Base-by-base conservation (phyloP, 108 stramenopile genomes). In the Skeletonema tropicum region DNA sequence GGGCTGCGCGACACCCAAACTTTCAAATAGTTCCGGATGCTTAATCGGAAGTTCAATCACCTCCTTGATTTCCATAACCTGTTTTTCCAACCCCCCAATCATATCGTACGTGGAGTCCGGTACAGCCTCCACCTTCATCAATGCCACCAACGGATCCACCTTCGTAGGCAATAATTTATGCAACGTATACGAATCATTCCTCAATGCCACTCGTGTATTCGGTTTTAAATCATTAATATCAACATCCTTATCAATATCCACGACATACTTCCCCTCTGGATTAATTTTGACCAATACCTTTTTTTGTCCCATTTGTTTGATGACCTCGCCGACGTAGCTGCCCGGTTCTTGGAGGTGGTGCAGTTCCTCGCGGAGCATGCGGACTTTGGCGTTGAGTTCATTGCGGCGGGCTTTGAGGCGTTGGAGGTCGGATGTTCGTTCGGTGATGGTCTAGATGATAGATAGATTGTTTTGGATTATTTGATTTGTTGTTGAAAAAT, bases 71-170 rank as follows among this genome's bases (percentile, higher is more conserved):
- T 99, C 99, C 87, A 97, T 90, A 49, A 99, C 98, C 82, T 99
- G 99, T 82, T 99, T 99, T 52, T 97, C 96, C 38, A 99, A 82
- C 46, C 99, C 99, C 32, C 99, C 99, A 71, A 99, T 97, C 98
- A 99, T 99, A 77, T 99, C 99, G 75, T 99, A 99, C 11, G 99
- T 99, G 2, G 97, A 98, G 75, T 99, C 99, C 1, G 99, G 99
- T 33, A 99, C 99, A 58, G 98, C 98, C 83, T 99, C 99, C 63
- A 99, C 99, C 84, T 98, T 98, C 99, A 99, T 99, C 57, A 99
- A 83, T 17, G 87, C 86, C 32, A 99, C 99, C 57, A 99, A 77
- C 7, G 99, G 99, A 83, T 99, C 99, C 55, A 99, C 98, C 91
- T 99, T 99, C 68, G 98, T 98, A 15, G 99, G 99, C 15, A 99